Conservation (phyloP, 306 rosid species). For the Trifolium pratense region DNA sequence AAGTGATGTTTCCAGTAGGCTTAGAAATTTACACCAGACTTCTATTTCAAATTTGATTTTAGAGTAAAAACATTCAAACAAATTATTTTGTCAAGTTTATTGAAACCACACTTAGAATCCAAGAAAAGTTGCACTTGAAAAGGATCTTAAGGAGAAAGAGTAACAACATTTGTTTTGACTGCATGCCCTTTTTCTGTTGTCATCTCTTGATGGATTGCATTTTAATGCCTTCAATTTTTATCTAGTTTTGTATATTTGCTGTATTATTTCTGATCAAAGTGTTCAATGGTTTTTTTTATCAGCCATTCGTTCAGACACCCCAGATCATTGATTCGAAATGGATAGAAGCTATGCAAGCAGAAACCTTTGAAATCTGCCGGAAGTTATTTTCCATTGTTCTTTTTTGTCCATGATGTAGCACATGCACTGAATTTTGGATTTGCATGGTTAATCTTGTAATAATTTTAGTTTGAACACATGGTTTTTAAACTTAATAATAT, state of each 20-base stretch:
- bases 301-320: constrained; percentile 62
- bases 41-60: neutral
- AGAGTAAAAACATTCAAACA: neutral
- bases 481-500: constrained; percentile 18
- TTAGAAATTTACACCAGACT: neutral
- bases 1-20: neutral
- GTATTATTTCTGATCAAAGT: constrained; percentile 32
- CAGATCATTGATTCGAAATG: constrained; percentile 43
- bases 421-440: constrained; percentile 31
- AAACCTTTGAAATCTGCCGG: constrained; percentile 22
- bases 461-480: constrained; percentile 34
- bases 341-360: constrained; percentile 17
- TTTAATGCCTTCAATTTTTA: neutral
- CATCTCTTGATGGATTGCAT: neutral
- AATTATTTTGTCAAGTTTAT: neutral
- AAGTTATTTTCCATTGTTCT: constrained; percentile 31
- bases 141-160: neutral
- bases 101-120: neutral
- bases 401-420: constrained; percentile 30
- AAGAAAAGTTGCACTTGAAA: neutral
- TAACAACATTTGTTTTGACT: neutral
- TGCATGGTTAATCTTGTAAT: constrained; percentile 44
- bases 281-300: constrained; percentile 35
- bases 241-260: constrained; percentile 11
- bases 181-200: constrained; percentile 3